Evolutionary conservation across 192 early-diverging fungal genomes (phyloP).

Genomic region (Rhizoclosmatium globosum): DNA sequence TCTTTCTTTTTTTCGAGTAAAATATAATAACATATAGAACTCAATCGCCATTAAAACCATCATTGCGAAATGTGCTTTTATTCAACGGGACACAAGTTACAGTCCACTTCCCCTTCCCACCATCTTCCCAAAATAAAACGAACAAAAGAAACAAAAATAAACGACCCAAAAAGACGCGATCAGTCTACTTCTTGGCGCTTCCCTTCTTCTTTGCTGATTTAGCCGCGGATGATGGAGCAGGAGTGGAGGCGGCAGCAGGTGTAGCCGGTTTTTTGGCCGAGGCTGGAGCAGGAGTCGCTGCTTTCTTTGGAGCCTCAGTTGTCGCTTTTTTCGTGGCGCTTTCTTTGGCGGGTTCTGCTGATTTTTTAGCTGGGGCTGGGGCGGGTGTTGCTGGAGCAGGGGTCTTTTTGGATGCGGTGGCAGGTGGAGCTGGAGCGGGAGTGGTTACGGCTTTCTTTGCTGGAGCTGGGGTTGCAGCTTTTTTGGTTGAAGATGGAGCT

Average conservation of each 20-base stretch:
- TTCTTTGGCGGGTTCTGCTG: neutral
- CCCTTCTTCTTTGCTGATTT: neutral
- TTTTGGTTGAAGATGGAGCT: neutral
- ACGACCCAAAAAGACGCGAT: no score
- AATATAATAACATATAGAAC: no score
- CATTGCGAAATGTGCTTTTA: no score
- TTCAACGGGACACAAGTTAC: no score
- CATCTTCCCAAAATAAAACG: no score
- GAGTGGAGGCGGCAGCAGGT: neutral
- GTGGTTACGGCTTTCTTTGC: neutral
- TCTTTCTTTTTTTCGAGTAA: neutral
- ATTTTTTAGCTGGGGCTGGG: neutral
- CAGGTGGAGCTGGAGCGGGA: neutral
- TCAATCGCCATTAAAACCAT: no score
- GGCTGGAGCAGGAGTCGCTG: neutral
- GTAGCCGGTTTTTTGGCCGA: conserved; percentile 5
- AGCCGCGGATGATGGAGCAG: neutral
- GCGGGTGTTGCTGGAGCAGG: neutral
- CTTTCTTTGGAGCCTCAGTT: no score
- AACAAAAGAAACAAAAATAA: no score
- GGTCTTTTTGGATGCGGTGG: neutral
- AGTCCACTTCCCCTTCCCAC: no score
- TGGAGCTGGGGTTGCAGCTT: neutral
- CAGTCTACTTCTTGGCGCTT: conserved; percentile 3
- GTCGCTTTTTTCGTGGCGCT: no score